A percentile compares a stretch with the other conserved stretches of the same genome.
Conservation (phyloP, 2,329 filamentous ascomycete genomes). For the Bertia moriformis region DNA sequence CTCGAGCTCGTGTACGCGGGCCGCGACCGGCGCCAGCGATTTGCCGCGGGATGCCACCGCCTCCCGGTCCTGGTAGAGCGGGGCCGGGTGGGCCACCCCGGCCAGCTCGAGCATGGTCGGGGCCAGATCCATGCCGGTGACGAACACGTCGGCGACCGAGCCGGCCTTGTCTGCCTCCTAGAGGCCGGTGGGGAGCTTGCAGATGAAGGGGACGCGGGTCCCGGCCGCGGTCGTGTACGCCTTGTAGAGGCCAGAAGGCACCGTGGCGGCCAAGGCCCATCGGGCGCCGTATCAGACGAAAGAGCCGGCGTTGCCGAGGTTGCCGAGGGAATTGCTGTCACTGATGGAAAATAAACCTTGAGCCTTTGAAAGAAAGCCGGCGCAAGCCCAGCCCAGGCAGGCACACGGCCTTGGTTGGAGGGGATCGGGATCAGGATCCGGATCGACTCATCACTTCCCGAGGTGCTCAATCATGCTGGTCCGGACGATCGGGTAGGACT, state of each 20-base stretch:
- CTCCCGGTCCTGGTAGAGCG: neutral
- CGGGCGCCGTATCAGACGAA: slow-evolving; percentile 33
- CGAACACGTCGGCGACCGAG: neutral
- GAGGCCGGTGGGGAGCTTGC: neutral
- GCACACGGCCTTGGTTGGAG: too few relatives aligned
- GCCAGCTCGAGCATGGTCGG: neutral
- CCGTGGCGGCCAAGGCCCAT: slow-evolving; percentile 30
- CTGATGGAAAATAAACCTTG: too few relatives aligned
- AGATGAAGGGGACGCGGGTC: slow-evolving; percentile 9
- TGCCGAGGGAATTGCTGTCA: slow-evolving; percentile 29
- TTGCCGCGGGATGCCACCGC: too few relatives aligned
- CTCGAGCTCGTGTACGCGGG: too few relatives aligned
- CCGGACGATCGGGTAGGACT: neutral
- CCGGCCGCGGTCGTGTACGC: slow-evolving; percentile 12
- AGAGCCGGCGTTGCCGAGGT: slow-evolving; percentile 25
- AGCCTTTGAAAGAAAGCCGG: too few relatives aligned
- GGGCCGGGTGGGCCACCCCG: neutral
- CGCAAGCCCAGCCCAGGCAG: too few relatives aligned
- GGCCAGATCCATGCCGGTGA: neutral
- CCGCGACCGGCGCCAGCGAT: too few relatives aligned
- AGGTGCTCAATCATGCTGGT: neutral
- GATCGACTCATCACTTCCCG: neutral
- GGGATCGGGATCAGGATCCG: too few relatives aligned
- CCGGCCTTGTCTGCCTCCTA: neutral
- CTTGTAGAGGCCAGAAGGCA: slow-evolving; percentile 24